Evolutionary conservation across 257 asterid species (phyloP).

Genomic region (Capsicum pubescens): DNA sequence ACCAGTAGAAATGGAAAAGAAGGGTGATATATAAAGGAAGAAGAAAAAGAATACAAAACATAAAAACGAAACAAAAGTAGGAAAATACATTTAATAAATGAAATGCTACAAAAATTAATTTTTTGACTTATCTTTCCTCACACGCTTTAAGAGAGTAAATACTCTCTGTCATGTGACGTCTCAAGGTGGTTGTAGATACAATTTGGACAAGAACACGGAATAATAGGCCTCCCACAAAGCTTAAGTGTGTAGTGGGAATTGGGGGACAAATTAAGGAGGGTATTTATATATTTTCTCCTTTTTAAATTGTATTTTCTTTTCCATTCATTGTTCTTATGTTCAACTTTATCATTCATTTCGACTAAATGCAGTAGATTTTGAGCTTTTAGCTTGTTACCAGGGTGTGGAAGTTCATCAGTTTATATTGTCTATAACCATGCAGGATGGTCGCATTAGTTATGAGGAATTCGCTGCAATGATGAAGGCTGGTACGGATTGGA

Average conservation of each 20-base stretch:
- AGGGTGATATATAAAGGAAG: not conserved
- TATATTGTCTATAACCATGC: constrained; percentile 17
- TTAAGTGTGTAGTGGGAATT: not conserved
- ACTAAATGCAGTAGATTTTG: not conserved
- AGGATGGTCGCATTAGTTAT: constrained; percentile 45
- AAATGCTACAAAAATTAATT: not conserved
- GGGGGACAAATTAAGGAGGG: not conserved
- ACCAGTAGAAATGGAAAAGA: not conserved
- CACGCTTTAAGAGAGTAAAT: not conserved
- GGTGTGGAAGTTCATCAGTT: not conserved
- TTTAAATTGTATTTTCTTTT: not conserved
- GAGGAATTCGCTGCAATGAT: constrained; percentile 45
- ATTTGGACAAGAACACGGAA: not conserved
- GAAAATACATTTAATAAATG: not conserved
- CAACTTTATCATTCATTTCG: not conserved
- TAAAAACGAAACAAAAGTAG: not conserved
- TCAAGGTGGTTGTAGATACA: not conserved
- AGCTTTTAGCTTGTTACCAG: not conserved
- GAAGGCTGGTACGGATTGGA: constrained; percentile 49
- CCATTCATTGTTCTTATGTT: not conserved
- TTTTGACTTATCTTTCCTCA: not conserved
- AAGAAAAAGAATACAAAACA: not conserved
- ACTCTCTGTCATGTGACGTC: not conserved
- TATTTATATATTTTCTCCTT: not conserved
- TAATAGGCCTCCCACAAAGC: not conserved